Evolutionary conservation across 1,284 basidiomycete species (phyloP), one percentile per base, ranked within the genome.

Genomic region (Gyrodon tennesseensis): DNA sequence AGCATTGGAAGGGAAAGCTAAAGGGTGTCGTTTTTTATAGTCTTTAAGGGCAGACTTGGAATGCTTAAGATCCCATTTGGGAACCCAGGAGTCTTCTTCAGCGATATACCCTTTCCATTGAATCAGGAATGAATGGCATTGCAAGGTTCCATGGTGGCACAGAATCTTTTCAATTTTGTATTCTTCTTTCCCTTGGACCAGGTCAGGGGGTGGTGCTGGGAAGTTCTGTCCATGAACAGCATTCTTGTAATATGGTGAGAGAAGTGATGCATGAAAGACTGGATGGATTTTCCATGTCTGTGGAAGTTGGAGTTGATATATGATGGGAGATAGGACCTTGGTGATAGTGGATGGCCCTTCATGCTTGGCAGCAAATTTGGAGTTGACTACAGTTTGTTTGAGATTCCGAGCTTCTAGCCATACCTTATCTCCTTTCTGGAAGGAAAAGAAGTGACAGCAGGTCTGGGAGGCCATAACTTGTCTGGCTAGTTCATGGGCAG

Each of bases 361-460:
- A 7, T 9, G 16, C 15, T 51, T 51, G 0, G 18, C 16, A 16
- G 29, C 3, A 7, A 51, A 51, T 11, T 51, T 51, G 0, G 27
- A 29, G 46, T 48, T 48, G 46, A 23, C 15, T 1, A 48, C 15
- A 16, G 13, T 8, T 1, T 16, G 3, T 19, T 49, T 49, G 7
- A 49, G 6, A 9, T 49, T 49, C 4, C 18, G 7, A 0, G 48
- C 48, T 11, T 49, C 18, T 0, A 49, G 25, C 48, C 48, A 49
- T 0, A 49, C 25, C 3, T 27, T 27, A 19, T 49, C 48, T 27
- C 25, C 48, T 19, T 49, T 49, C 2, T 27, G 8, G 16, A 49
- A 49, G 8, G 48, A 4, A 3, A 15, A 3, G 11, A 49, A 27
- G 48, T 1, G 3, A 19, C 11, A 1, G 0, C 9, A 1, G 2